Evolutionary conservation across 2,329 filamentous ascomycete genomes (phyloP).

Genomic region (Monosporascus sp.): DNA sequence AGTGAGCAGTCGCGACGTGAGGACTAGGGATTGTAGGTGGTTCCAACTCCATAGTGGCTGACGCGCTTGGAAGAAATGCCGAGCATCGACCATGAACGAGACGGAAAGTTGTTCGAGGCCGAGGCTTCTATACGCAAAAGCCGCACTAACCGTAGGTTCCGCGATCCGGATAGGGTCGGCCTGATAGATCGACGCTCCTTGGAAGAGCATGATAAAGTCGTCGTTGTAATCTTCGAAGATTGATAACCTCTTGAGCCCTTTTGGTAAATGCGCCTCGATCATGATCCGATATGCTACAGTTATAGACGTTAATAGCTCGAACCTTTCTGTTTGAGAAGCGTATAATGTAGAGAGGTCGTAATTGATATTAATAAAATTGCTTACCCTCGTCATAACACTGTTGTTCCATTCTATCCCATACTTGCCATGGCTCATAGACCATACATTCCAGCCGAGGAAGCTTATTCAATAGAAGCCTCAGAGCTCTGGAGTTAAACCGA

Average conservation of each 20-base stretch:
- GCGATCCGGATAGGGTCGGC: no score
- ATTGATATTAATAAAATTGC: constrained; percentile 13
- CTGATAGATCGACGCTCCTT: constrained; percentile 1
- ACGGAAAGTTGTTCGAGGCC: constrained; percentile 23
- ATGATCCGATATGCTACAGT: neutral
- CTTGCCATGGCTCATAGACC: constrained; percentile 28
- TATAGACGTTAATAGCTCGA: constrained; percentile 1
- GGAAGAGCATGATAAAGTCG: neutral
- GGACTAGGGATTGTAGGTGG: constrained; percentile 25
- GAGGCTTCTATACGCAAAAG: constrained; percentile 23
- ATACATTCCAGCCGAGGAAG: constrained; percentile 24
- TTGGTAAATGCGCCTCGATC: constrained; percentile 14
- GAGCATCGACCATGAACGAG: constrained; percentile 24
- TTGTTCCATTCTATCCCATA: constrained; percentile 2
- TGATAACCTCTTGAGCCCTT: constrained; percentile 18
- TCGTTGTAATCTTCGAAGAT: constrained; percentile 23
- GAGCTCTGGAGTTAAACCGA: constrained; percentile 8
- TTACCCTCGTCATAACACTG: constrained; percentile 7
- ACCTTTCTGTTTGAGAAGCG: neutral
- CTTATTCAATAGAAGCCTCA: constrained; percentile 16
- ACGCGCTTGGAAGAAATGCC: constrained; percentile 22
- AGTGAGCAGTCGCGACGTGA: constrained; percentile 27
- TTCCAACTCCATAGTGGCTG: constrained; percentile 21
- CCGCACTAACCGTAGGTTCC: constrained; percentile 4
- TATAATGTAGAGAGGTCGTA: constrained; percentile 1